A percentile compares a stretch with the other conserved stretches of the same genome.
Evolutionary conservation across 495 filamentous ascomycete genomes (phyloP).

Genomic region (Bombardia bombarda): DNA sequence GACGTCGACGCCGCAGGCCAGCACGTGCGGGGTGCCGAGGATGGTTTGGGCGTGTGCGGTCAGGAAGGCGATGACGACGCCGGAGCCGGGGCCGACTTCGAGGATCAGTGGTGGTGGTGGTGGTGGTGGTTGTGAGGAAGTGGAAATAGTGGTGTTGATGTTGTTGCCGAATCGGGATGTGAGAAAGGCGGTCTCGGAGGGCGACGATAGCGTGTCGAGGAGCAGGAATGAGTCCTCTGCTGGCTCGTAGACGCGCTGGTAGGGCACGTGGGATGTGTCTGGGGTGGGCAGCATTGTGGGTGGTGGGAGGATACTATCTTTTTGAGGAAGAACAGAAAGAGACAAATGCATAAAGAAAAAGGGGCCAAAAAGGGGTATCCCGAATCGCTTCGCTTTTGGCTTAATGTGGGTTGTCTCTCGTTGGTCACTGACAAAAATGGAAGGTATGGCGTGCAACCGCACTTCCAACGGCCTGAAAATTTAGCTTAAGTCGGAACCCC

Average conservation of each 20-base stretch:
- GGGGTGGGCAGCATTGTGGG: constrained; percentile 79
- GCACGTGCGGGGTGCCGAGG: constrained; percentile 61
- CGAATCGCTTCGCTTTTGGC: no score
- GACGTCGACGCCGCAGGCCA: constrained; percentile 71
- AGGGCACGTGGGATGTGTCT: constrained; percentile 80
- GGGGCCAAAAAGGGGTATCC: no score
- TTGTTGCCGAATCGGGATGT: constrained; percentile 45
- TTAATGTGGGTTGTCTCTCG: no score
- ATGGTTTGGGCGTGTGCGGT: constrained; percentile 64
- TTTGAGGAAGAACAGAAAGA: no score
- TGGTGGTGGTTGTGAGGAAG: no score
- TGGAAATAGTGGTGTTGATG: constrained; percentile 26
- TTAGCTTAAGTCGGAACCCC: no score
- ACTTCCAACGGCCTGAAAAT: no score
- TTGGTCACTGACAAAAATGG: no score
- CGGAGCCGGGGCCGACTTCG: constrained; percentile 88
- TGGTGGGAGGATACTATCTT: no score
- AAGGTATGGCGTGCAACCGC: no score
- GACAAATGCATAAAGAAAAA: no score
- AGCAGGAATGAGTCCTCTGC: constrained; percentile 94
- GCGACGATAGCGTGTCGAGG: constrained; percentile 79
- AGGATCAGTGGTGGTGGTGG: constrained; percentile 44
- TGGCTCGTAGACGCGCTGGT: constrained; percentile 82
- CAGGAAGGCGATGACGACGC: constrained; percentile 81
- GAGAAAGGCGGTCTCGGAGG: constrained; percentile 65